Percentiles rank a stretch among this genome's conserved stretches.
These are phyloP conservation scores for Emericellopsis terricola DNA, from an alignment of 495 filamentous ascomycete genomes.

Conservation along the genomic window DNA sequence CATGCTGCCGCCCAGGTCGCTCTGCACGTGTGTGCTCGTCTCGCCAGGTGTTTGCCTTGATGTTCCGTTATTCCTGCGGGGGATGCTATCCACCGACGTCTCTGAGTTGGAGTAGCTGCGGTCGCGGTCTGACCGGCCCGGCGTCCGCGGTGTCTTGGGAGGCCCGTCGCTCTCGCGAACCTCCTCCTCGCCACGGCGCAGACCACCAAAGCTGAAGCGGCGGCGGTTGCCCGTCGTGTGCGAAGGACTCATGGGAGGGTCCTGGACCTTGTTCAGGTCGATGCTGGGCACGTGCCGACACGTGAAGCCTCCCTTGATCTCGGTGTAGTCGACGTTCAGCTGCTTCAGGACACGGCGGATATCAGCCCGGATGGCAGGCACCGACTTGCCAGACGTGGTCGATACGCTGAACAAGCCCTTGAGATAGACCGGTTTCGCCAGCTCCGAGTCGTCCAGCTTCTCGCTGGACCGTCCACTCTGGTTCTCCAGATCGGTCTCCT, in stretches of 20 bases:
- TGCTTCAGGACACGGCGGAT: conserved; percentile 81
- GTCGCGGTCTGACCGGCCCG: conserved; percentile 28
- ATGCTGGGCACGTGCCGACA: conserved; percentile 82
- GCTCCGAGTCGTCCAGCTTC: conserved; percentile 35
- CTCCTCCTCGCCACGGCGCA: conserved; percentile 41
- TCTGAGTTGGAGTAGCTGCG: conserved; percentile 68
- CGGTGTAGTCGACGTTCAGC: conserved; percentile 73
- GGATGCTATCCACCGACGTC: conserved; percentile 52
- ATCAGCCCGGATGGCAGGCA: conserved; percentile 68
- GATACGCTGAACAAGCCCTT: conserved; percentile 97
- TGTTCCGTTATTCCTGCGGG: conserved; percentile 17
- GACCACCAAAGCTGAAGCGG: conserved; percentile 67
- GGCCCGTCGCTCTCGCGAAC: conserved; percentile 30
- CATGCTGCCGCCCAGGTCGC: conserved; percentile 62
- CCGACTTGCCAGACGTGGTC: conserved; percentile 83
- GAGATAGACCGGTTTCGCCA: conserved; percentile 81
- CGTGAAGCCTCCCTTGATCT: conserved; percentile 87
- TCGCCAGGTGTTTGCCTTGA: conserved; percentile 46
- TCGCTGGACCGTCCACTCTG: conserved; percentile 32
- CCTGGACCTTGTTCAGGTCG: conserved; percentile 54
- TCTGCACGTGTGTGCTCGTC: conserved; percentile 74
- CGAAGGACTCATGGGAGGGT: conserved; percentile 33
- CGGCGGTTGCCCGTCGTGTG: conserved; percentile 42
- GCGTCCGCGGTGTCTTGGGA: conserved; percentile 26
- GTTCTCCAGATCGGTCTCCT: conserved; percentile 55